These are phyloP conservation scores for Phytophthora cajani DNA, from an alignment of 352 stramenopile genomes.

Conservation along the genomic window DNA sequence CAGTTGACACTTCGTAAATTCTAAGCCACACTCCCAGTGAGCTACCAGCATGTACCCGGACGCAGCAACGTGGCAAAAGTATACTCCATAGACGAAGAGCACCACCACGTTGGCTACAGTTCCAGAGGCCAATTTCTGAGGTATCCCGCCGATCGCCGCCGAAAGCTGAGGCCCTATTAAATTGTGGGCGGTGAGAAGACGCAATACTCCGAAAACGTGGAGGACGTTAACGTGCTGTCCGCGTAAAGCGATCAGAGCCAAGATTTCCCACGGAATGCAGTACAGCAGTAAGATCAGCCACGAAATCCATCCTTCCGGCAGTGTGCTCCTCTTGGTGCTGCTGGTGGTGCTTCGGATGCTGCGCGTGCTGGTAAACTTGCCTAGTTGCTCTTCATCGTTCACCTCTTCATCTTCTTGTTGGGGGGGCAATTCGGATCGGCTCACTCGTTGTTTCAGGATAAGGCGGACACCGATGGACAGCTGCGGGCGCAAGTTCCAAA, in stretches of 20 bases:
- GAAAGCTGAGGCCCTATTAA: slow-evolving; percentile 24
- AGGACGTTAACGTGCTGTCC: slow-evolving; percentile 50
- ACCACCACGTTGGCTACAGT: slow-evolving; percentile 50
- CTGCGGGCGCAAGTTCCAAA: slow-evolving; percentile 32
- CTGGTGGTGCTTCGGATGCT: slow-evolving; percentile 21
- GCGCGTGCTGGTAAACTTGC: slow-evolving; percentile 9
- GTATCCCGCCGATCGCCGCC: slow-evolving; percentile 26
- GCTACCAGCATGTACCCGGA: slow-evolving; percentile 71
- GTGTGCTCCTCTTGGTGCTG: slow-evolving; percentile 8
- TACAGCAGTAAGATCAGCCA: slow-evolving; percentile 29
- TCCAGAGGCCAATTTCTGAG: slow-evolving; percentile 23
- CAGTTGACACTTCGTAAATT: slow-evolving; percentile 42
- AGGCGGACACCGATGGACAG: slow-evolving; percentile 16
- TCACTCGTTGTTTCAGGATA: slow-evolving; percentile 15
- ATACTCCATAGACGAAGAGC: slow-evolving; percentile 57
- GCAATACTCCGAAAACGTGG: slow-evolving; percentile 47
- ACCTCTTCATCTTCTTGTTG: slow-evolving; percentile 4
- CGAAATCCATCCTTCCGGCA: slow-evolving; percentile 12
- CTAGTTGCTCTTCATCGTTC: neutral
- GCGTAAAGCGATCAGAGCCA: slow-evolving; percentile 19
- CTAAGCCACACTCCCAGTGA: slow-evolving; percentile 47
- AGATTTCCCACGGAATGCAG: slow-evolving; percentile 54
- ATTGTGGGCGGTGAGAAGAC: slow-evolving; percentile 22
- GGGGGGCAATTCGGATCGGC: slow-evolving; percentile 16
- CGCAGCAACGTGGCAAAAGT: slow-evolving; percentile 61